Conservation (phyloP, 1,284 basidiomycete genomes). For the Ganoderma sinense region DNA sequence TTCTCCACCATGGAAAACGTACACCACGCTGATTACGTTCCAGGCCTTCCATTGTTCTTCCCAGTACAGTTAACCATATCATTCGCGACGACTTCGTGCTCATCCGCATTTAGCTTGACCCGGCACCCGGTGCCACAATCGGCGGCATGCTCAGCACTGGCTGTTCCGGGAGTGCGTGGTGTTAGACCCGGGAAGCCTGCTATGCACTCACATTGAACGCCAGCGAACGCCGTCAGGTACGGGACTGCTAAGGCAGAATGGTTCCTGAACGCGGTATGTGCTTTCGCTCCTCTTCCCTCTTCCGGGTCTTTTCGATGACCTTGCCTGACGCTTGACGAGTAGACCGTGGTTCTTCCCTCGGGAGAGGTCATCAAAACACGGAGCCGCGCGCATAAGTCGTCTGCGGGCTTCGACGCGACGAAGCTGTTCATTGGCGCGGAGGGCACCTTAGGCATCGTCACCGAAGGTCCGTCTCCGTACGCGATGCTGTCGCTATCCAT, state of each 20-base stretch:
- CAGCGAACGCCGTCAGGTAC: constrained; percentile 73
- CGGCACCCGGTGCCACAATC: constrained; percentile 82
- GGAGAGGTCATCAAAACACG: constrained; percentile 96
- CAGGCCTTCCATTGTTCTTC: constrained; percentile 83
- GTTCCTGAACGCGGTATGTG: constrained; percentile 77
- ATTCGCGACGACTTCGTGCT: background rate
- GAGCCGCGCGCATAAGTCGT: constrained; percentile 85
- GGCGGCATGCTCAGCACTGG: constrained; percentile 94
- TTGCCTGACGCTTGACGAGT: background rate
- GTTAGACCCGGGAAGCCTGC: background rate
- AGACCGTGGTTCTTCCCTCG: constrained; percentile 90
- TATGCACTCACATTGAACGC: background rate
- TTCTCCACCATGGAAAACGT: background rate
- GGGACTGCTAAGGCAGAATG: constrained; percentile 56
- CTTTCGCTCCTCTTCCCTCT: background rate
- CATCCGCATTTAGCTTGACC: constrained; percentile 70
- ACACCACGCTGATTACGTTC: background rate
- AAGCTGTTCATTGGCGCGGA: constrained; percentile 96
- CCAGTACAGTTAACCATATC: constrained; percentile 63
- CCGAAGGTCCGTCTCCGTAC: constrained; percentile 73
- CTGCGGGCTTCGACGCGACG: constrained; percentile 91
- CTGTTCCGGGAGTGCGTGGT: constrained; percentile 73
- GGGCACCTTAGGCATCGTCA: constrained; percentile 93
- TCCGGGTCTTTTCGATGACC: background rate
- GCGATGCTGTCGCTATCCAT: constrained; percentile 26